These are phyloP conservation scores for Yarrowia porcina DNA, from an alignment of 805 yeast species.

Conservation along the genomic window DNA sequence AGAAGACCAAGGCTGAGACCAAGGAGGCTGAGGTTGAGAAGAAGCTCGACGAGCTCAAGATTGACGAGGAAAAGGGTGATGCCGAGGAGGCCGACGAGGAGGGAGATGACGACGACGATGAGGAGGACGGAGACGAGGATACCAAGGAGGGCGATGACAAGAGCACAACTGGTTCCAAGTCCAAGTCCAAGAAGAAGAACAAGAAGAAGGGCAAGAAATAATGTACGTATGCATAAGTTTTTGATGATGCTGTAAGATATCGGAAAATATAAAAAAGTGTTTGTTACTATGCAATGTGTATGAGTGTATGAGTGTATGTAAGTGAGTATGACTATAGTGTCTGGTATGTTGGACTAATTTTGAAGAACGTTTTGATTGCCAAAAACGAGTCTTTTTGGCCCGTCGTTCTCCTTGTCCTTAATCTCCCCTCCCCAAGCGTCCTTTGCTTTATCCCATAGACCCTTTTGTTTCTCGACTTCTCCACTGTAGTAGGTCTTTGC, in stretches of 20 bases:
- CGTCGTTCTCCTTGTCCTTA: neutral
- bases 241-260: conserved; percentile 20
- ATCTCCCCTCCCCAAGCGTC: neutral
- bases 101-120: neutral
- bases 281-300: neutral
- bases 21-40: conserved; percentile 10
- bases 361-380: neutral
- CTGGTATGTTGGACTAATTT: neutral
- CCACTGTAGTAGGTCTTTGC: conserved; percentile 28
- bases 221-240: conserved; percentile 20
- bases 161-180: conserved; percentile 11
- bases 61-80: conserved; percentile 4
- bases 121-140: neutral
- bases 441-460: conserved; percentile 3
- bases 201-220: conserved; percentile 26
- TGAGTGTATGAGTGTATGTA: neutral
- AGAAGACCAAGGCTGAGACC: conserved; percentile 9
- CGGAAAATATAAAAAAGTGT: neutral
- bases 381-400: neutral
- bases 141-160: conserved; percentile 1
- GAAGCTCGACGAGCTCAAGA: conserved; percentile 17
- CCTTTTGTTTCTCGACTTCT: conserved; percentile 20
- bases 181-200: conserved; percentile 23
- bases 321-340: neutral
- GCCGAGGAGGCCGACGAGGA: conserved; percentile 5